phyloP scores from a whole-genome alignment of 148 eudicot species.

The Diospyros kaki region DNA sequence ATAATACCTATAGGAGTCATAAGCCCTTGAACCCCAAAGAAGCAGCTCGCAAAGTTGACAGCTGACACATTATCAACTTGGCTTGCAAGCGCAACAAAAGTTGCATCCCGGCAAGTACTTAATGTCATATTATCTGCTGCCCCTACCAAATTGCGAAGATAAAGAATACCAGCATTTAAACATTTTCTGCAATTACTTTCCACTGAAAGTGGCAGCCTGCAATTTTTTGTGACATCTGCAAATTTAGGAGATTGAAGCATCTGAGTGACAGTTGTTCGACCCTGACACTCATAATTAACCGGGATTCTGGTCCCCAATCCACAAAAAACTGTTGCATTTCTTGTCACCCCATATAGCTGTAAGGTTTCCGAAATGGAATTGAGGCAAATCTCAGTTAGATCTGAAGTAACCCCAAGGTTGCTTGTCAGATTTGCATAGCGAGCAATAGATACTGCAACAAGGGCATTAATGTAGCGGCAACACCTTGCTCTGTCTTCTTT shows the following conservation, averaged over 20 bases:
- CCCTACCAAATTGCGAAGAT: conserved; percentile 62
- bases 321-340: conserved; percentile 67
- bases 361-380: conserved; percentile 61
- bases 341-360: conserved; percentile 64
- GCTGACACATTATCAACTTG: conserved; percentile 61
- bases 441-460: conserved; percentile 69
- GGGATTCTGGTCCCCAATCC: conserved; percentile 84
- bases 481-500: conserved; percentile 64
- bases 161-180: conserved; percentile 73
- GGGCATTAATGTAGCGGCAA: conserved; percentile 87
- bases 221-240: conserved; percentile 44
- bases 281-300: conserved; percentile 76
- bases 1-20: conserved; percentile 38
- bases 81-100: conserved; percentile 81
- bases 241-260: conserved; percentile 89
- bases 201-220: conserved; percentile 44
- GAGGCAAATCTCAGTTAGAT: conserved; percentile 57
- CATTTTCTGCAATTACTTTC: conserved; percentile 62
- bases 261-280: conserved; percentile 75
- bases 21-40: conserved; percentile 76
- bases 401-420: conserved; percentile 60
- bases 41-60: conserved; percentile 73
- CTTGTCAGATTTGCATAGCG: conserved; percentile 68
- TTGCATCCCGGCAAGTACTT: conserved; percentile 92
- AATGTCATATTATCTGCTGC: conserved; percentile 62